Base-by-base conservation (phyloP, 2,329 filamentous ascomycete species). In the Cercospora sp. region DNA sequence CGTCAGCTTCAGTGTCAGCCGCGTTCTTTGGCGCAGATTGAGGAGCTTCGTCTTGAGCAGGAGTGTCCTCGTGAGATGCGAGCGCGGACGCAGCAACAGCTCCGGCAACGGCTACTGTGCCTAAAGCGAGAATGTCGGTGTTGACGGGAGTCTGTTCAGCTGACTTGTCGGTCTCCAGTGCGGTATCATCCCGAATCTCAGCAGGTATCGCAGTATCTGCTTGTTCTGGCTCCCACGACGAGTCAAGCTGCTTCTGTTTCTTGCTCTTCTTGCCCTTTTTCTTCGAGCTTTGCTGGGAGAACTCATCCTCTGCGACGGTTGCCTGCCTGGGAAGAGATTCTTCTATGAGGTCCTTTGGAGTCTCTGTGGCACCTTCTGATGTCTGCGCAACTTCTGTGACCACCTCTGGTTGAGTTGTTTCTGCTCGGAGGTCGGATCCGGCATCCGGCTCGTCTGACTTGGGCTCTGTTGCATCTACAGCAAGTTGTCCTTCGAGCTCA, bases 221-320 rank as follows among this genome's bases (percentile, higher is more conserved):
- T 31, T 36, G 57, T 5, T 69, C 63, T 57, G 62, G 62, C 33
- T 68, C 68, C 67, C 64, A 63, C 9, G 28, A 45, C 18, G 57
- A 60, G 36, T 62, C 42, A 28, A 63, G 8, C n/a, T 59, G 65
- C 59, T 70, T 69, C 48, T 75, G 76, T 69, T 82, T 81, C 55
- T 80, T 80, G 30, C 79, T 77, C 60, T 81, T 82, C 73, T 81
- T 81, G 58, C 77, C 75, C 67, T 75, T 71, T 66, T 78, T 78
- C 60, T 45, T 68, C 51, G 70, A 68, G 6, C 55, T 58, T 9
- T 60, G n/a, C n/a, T 69, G 53, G 42, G 73, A 30, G 9, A 61
- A 31, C 8, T 64, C 67, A 5, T 60, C 63, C 7, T 63, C 53
- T 10, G 13, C 13, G 12, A 53, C 18, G 12, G 28, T 23, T 23